A percentile compares a stretch with the other conserved stretches of the same genome.
Conservation (phyloP, 768 basidiomycete genomes). For the Asterophora parasitica region DNA sequence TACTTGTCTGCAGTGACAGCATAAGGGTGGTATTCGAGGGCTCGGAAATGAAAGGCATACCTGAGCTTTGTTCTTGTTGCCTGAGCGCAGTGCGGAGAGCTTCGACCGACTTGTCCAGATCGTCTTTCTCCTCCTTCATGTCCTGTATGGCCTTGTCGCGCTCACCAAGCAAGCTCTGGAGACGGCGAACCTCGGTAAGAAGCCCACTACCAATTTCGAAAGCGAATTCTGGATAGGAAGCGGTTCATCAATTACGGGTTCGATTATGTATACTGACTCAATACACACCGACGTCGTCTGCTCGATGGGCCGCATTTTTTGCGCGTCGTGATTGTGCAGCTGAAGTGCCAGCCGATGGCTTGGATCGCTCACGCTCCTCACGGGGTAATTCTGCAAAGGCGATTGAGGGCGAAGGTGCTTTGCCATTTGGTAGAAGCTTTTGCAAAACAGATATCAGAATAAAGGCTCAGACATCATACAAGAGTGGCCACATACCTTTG, state of each 20-base stretch:
- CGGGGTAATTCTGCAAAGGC: slow-evolving; percentile 50
- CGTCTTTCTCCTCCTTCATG: slow-evolving; percentile 89
- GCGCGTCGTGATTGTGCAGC: slow-evolving; percentile 85
- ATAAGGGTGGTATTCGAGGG: slow-evolving; percentile 6
- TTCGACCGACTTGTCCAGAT: slow-evolving; percentile 77
- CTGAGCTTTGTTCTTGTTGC: slow-evolving; percentile 76
- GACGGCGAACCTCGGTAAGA: slow-evolving; percentile 83
- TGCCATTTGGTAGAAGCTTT: slow-evolving; percentile 38
- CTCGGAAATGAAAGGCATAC: slow-evolving; percentile 33
- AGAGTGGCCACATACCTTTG: slow-evolving; percentile 45
- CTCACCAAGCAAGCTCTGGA: slow-evolving; percentile 88
- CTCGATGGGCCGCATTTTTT: slow-evolving; percentile 87
- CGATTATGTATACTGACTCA: slow-evolving; percentile 9
- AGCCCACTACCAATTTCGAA: slow-evolving; percentile 96
- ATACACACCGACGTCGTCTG: slow-evolving; percentile 80
- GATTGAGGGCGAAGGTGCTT: slow-evolving; percentile 40
- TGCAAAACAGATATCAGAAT: slow-evolving; percentile 15
- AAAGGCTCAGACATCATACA: slow-evolving; percentile 3
- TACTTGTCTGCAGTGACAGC: slow-evolving; percentile 63
- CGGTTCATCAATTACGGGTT: slow-evolving; percentile 9
- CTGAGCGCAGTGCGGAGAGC: slow-evolving; percentile 66
- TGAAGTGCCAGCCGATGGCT: slow-evolving; percentile 57
- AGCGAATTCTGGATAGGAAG: slow-evolving; percentile 71
- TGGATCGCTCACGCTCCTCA: slow-evolving; percentile 58
- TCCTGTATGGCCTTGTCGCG: slow-evolving; percentile 90